Evolutionary conservation across 116 monocot genomes (phyloP).

Genomic region (Zostera marina): DNA sequence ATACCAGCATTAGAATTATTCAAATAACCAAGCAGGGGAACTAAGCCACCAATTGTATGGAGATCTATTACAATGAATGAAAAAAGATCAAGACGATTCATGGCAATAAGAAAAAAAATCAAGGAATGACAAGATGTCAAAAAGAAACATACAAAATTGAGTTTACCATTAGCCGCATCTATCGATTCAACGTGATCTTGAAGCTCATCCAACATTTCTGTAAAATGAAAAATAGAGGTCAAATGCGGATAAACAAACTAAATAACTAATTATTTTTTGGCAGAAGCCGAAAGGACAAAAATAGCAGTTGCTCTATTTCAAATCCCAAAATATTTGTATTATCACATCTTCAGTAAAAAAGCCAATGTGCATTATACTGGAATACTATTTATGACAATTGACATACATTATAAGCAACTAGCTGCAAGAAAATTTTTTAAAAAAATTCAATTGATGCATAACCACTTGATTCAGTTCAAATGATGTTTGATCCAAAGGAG

Average conservation of each 20-base stretch:
- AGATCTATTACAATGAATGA: slow-evolving; percentile 31
- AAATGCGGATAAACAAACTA: not conserved
- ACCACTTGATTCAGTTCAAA: too few relatives aligned
- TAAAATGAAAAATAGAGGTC: slow-evolving; percentile 2
- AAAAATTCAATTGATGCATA: too few relatives aligned
- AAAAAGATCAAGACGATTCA: not conserved
- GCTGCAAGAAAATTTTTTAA: too few relatives aligned
- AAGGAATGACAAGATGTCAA: not conserved
- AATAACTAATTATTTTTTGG: not conserved
- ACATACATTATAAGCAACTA: too few relatives aligned
- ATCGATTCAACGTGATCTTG: slow-evolving; percentile 95
- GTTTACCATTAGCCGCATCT: slow-evolving; percentile 92
- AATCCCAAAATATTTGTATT: too few relatives aligned
- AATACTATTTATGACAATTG: too few relatives aligned
- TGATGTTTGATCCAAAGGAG: too few relatives aligned
- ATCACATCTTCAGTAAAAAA: too few relatives aligned
- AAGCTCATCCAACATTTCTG: slow-evolving; percentile 78
- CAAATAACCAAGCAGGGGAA: slow-evolving; percentile 66
- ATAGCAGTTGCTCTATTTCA: too few relatives aligned
- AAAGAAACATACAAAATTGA: not conserved
- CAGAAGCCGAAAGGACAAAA: not conserved
- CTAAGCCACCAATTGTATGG: slow-evolving; percentile 70
- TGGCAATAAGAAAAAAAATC: not conserved
- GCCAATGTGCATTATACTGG: too few relatives aligned
- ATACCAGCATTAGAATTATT: slow-evolving; percentile 57